Conservation (phyloP, 2,329 filamentous ascomycete genomes). For the Diaporthe longicolla region DNA sequence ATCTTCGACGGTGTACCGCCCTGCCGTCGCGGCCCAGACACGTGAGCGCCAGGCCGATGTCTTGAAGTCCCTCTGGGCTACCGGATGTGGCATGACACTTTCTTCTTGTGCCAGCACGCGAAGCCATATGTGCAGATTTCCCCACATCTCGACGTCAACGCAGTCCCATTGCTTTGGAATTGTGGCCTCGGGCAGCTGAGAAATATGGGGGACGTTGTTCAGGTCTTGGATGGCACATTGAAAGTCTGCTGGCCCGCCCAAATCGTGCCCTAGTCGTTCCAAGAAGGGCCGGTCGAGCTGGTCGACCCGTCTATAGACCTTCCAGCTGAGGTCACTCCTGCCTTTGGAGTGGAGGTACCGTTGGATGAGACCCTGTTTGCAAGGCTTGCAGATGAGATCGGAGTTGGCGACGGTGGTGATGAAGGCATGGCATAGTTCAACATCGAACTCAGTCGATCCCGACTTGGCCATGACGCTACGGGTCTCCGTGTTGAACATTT, state of each 20-base stretch:
- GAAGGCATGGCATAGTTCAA: conserved; percentile 18
- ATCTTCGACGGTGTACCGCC: not conserved
- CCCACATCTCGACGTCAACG: not conserved
- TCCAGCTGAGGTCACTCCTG: not conserved
- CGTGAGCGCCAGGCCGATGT: conserved; percentile 26
- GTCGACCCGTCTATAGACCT: conserved; percentile 4
- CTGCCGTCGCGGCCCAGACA: not conserved
- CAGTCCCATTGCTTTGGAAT: conserved; percentile 12
- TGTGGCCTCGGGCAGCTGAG: not conserved
- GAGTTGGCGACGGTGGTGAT: not conserved
- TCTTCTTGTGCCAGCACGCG: conserved; percentile 9
- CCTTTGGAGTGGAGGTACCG: conserved; percentile 22
- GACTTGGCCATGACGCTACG: not conserved
- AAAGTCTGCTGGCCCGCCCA: conserved; percentile 9
- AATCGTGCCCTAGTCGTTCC: not conserved
- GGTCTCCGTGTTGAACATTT: not conserved
- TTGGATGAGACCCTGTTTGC: not conserved
- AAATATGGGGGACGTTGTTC: not conserved
- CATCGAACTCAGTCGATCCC: not conserved
- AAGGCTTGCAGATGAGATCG: not conserved
- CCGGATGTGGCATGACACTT: not conserved
- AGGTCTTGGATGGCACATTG: not conserved
- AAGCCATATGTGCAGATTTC: not conserved
- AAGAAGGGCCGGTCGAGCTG: not conserved
- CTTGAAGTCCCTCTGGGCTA: not conserved